phyloP scores from a whole-genome alignment of 768 basidiomycete species.

The Russula abietina region DNA sequence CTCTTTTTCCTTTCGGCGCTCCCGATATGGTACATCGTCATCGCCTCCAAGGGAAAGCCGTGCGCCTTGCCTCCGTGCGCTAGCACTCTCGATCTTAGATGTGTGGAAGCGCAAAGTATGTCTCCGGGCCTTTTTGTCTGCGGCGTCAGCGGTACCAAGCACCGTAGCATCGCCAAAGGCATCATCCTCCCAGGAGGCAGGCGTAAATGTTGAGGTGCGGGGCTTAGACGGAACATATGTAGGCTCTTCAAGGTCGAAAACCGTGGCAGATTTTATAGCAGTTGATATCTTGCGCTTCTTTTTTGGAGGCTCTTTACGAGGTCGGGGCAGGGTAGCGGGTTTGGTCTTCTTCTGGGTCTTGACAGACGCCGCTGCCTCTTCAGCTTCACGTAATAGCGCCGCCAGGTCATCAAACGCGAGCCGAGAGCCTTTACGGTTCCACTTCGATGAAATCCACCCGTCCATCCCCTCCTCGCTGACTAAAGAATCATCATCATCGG shows the following conservation, averaged over 20 bases:
- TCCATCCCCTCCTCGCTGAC: slow-evolving; percentile 40
- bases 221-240: slow-evolving; percentile 42
- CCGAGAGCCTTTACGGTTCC: slow-evolving; percentile 2
- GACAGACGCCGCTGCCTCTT: slow-evolving; percentile 20
- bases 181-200: slow-evolving; percentile 31
- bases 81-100: slow-evolving; percentile 79
- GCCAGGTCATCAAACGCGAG: slow-evolving; percentile 20
- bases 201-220: slow-evolving; percentile 22
- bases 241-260: slow-evolving; percentile 80
- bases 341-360: slow-evolving; percentile 25
- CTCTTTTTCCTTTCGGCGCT: slow-evolving; percentile 61
- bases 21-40: slow-evolving; percentile 89
- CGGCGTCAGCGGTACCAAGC: slow-evolving; percentile 64
- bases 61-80: slow-evolving; percentile 68
- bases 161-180: slow-evolving; percentile 70
- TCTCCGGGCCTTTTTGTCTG: slow-evolving; percentile 77
- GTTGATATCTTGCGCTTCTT: slow-evolving; percentile 57
- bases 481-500: slow-evolving; percentile 41
- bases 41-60: slow-evolving; percentile 78
- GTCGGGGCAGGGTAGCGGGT: slow-evolving; percentile 4
- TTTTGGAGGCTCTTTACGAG: slow-evolving; percentile 34
- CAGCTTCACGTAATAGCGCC: slow-evolving; percentile 20
- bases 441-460: slow-evolving; percentile 28
- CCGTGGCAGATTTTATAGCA: slow-evolving; percentile 31
- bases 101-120: slow-evolving; percentile 91